A percentile compares a stretch with the other conserved stretches of the same genome.
Evolutionary conservation across 1,284 basidiomycete species (phyloP).

Genomic region (Melanopsichium pennsylvanicum): DNA sequence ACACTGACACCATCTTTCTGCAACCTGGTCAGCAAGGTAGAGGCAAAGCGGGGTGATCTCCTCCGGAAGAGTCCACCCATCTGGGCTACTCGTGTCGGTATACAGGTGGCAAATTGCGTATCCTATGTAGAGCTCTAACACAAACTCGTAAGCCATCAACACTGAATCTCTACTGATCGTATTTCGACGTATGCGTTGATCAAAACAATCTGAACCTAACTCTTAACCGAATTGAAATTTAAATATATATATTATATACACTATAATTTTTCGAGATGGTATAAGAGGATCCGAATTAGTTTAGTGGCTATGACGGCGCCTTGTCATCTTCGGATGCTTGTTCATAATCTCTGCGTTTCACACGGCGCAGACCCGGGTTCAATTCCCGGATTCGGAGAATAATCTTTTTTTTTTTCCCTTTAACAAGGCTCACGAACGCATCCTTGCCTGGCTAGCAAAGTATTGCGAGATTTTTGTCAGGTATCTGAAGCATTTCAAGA

Average conservation of each 20-base stretch:
- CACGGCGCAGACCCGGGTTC: conserved; percentile 56
- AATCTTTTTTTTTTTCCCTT: conserved; percentile 2
- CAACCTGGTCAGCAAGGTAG: conserved; percentile 5
- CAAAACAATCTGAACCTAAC: too few relatives aligned
- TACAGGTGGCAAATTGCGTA: conserved; percentile 28
- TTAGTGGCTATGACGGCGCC: conserved; percentile 59
- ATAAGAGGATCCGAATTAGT: conserved; percentile 46
- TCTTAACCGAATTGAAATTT: too few relatives aligned
- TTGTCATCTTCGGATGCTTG: conserved; percentile 45
- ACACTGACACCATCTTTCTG: conserved; percentile 2
- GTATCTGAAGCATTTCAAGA: too few relatives aligned
- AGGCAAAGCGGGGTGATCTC: conserved; percentile 6
- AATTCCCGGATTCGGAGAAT: conserved; percentile 54
- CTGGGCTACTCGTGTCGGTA: conserved; percentile 24
- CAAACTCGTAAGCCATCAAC: not conserved
- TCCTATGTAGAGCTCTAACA: conserved; percentile 22
- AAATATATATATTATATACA: conserved; percentile 1
- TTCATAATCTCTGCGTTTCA: conserved; percentile 25
- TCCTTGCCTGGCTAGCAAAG: too few relatives aligned
- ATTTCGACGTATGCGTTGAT: too few relatives aligned
- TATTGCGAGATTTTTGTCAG: too few relatives aligned
- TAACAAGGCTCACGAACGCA: too few relatives aligned
- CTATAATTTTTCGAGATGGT: rapidly evolving
- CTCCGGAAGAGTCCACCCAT: conserved; percentile 18
- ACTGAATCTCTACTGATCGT: too few relatives aligned